Evolutionary conservation across 208 protist genomes (phyloP), one percentile per base, ranked within the genome.

Genomic region (Trypanosoma lewisi): DNA sequence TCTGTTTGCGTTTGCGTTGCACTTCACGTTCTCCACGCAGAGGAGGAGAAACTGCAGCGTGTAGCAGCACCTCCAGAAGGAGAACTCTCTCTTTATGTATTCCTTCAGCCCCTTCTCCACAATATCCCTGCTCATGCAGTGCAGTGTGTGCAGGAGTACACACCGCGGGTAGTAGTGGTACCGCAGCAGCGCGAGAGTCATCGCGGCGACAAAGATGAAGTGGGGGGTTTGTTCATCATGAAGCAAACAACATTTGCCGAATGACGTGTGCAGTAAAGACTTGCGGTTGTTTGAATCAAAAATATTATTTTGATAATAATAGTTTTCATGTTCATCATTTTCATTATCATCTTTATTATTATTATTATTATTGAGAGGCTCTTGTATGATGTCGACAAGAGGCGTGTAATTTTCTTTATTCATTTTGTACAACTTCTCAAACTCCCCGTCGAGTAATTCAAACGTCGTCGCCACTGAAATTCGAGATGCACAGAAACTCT

Each of bases 21-120:
- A 39, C 19, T 67, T 73, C 31, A 25, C 37, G 50, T 73, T 73
- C 48, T 73, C 67, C 11, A 73, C 60, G 27, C 19, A 62, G 1
- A 67, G 5, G 2, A 73, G 28, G 1, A 73, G 9, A 27, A 56
- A 59, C 33, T 63, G 37, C 5, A 67, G 48, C n/a, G 33, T 53
- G 28, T 73, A 73, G 34, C 67, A 73, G 1, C 59, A 73, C 8
- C 19, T 28, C 67, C 67, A 73, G 2, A 57, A 17, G 16, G 37
- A 33, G 31, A 44, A 59, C 39, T 30, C 63, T 30, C 45, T 27
- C 51, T 73, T 60, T 16, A 62, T 55, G 21, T 49, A 47, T 11
- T 21, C 33, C 30, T 65, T 57, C 2, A 31, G 17, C 16, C 58
- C 60, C 27, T 25, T 44, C 23, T 57, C 47, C 25, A 65, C 60